These are phyloP conservation scores for Taiozyma sp. DNA, from an alignment of 1,139 yeast genomes.

Conservation along the genomic window DNA sequence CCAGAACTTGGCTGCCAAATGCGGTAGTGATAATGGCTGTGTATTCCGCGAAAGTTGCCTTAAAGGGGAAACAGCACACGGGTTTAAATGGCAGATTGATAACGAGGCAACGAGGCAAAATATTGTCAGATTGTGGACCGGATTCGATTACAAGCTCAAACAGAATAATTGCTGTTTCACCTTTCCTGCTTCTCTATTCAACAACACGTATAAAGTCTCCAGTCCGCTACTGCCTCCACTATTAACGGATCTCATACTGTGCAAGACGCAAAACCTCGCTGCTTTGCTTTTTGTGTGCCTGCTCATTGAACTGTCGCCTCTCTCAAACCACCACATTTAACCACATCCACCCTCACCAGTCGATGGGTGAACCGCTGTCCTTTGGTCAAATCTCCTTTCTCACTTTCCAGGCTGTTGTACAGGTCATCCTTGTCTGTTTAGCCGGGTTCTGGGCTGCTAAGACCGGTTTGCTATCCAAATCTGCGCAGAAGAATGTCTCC, in stretches of 20 bases:
- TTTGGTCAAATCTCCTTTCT: conserved; percentile 39
- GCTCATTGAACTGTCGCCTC: neutral
- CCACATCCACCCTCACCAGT: neutral
- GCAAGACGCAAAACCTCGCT: neutral
- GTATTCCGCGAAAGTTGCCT: neutral
- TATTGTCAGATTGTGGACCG: neutral
- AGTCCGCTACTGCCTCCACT: neutral
- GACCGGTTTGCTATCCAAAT: conserved; percentile 50
- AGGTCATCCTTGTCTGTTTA: conserved; percentile 62
- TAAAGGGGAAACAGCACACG: too few relatives aligned
- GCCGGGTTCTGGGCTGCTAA: conserved; percentile 69
- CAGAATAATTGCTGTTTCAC: neutral
- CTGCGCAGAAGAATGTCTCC: conserved; percentile 58
- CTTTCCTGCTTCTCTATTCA: neutral
- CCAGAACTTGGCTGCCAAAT: neutral
- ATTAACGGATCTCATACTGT: neutral
- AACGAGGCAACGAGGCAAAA: neutral
- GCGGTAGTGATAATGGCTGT: neutral
- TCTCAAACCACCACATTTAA: neutral
- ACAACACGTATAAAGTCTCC: neutral
- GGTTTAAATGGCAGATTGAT: neutral
- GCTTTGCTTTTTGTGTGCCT: neutral
- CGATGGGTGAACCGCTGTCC: conserved; percentile 16
- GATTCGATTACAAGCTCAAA: neutral
- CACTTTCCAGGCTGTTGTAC: conserved; percentile 69